Conservation (phyloP, 108 stramenopile genomes). For the Cyclostephanos tholiformis region DNA sequence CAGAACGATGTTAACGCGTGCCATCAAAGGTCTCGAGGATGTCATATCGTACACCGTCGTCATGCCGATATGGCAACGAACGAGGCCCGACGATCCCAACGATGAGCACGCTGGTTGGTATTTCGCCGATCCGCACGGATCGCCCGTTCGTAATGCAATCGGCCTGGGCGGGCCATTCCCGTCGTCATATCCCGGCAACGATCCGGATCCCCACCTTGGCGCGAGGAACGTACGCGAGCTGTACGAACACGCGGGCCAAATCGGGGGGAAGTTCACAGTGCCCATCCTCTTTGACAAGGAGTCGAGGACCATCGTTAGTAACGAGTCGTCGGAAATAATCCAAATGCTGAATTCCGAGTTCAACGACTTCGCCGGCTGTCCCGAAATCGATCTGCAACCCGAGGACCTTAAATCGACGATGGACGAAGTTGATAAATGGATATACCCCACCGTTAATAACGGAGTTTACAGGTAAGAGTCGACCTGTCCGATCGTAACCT, state of each 20-base stretch:
- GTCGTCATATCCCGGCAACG: constrained; percentile 66
- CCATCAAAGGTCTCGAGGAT: constrained; percentile 91
- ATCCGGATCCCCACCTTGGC: constrained; percentile 71
- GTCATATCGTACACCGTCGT: constrained; percentile 83
- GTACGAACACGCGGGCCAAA: constrained; percentile 80
- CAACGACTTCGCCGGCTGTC: constrained; percentile 72
- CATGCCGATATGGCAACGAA: constrained; percentile 86
- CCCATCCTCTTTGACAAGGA: constrained; percentile 97
- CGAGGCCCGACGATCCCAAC: constrained; percentile 69
- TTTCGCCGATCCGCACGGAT: constrained; percentile 73
- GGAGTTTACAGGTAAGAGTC: constrained; percentile 83
- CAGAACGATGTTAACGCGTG: constrained; percentile 80
- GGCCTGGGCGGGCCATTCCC: constrained; percentile 82
- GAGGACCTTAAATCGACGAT: constrained; percentile 71
- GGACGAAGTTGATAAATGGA: constrained; percentile 88
- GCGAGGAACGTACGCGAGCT: constrained; percentile 76
- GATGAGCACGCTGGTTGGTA: constrained; percentile 95
- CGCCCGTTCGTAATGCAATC: constrained; percentile 65
- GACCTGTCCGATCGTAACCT: no score
- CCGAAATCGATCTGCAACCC: constrained; percentile 90
- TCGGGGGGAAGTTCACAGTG: constrained; percentile 91
- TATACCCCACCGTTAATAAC: constrained; percentile 93
- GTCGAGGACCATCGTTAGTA: constrained; percentile 93
- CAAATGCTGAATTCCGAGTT: constrained; percentile 96
- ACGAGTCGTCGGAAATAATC: constrained; percentile 97